These are phyloP conservation scores for Lecanoromycetidae sp. DNA, from an alignment of 2,329 filamentous ascomycete genomes.

Conservation along the genomic window DNA sequence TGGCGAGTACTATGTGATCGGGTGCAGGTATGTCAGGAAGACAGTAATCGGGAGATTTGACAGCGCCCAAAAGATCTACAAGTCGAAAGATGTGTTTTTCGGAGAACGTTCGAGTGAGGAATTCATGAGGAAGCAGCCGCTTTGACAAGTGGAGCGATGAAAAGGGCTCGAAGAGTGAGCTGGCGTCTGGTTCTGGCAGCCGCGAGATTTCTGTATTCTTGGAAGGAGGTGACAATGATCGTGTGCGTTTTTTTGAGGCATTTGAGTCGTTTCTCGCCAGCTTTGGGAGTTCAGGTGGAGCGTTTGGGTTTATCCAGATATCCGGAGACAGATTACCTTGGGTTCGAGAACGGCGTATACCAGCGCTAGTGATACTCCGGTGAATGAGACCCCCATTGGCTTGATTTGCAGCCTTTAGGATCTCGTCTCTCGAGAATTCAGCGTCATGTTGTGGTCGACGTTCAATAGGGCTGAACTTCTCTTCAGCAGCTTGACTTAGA, in stretches of 20 bases:
- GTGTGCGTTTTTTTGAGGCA: not conserved
- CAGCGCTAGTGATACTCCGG: constrained; percentile 7
- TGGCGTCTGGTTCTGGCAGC: constrained; percentile 11
- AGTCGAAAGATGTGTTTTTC: constrained; percentile 67
- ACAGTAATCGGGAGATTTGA: constrained; percentile 73
- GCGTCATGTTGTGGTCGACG: constrained; percentile 1
- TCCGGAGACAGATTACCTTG: constrained; percentile 1
- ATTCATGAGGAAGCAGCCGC: constrained; percentile 68
- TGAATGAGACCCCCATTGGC: constrained; percentile 12
- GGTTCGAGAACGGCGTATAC: not conserved
- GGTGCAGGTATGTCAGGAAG: constrained; percentile 69
- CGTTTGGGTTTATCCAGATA: constrained; percentile 13
- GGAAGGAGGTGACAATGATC: constrained; percentile 1
- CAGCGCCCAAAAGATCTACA: constrained; percentile 64
- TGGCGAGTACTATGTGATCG: constrained; percentile 79
- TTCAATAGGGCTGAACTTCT: constrained; percentile 19
- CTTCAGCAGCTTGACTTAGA: constrained; percentile 29
- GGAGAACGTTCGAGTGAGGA: constrained; percentile 63
- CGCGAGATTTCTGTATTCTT: not conserved
- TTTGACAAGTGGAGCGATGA: constrained; percentile 74
- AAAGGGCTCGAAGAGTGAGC: constrained; percentile 68
- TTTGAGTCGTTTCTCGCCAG: not conserved
- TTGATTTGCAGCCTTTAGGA: constrained; percentile 17
- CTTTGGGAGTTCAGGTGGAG: constrained; percentile 7
- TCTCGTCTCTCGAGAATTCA: constrained; percentile 19